Evolutionary conservation across 305 asterid genomes (phyloP), one percentile per base, ranked within the genome.

Genomic region (Fraxinus ornus): DNA sequence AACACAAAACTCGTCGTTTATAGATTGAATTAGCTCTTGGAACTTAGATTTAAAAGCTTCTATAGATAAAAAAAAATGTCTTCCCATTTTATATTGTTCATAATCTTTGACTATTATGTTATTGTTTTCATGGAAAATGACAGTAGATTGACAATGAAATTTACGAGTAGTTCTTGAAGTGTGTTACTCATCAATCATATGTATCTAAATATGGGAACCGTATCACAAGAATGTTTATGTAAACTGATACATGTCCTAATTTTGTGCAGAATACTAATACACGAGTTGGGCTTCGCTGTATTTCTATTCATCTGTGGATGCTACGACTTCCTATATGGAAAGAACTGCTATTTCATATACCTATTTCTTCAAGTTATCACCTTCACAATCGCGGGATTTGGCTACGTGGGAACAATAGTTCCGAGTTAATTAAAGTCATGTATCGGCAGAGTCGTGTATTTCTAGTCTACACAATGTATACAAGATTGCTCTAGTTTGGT

Each of bases 301-400:
- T 94, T 94, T 37, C 92, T 95, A 3, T 95, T 95, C 97, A 73
- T 93, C 64, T 90, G 97, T 10, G 98, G 98, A 81, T 93, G 94
- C 86, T 94, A 92, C 52, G 99, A 93, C 82, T 91, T 93, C 77
- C 82, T 93, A 5, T 94, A 93, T 24, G 99, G 99, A 49, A 91
- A 91, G 84, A 88, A 91, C 87, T 83, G 85, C 79, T 95, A 95
- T 80, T 95, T 94, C 89, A 88, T 94, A 73, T 94, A 93, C 82
- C 85, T 95, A 1, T 94, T 94, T 86, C 97, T 94, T 77, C 98
- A 95, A 85, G 94, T 90, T 79, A 86, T 95, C 85, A 91, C 97
- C 30, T 95, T 95, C 79, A 90, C 93, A 1, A 93, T 95, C 13
- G 96, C 94, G 4, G 99, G 99, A 83, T 91, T 95, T 76, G 99